Conservation (phyloP, 2,329 filamentous ascomycete species). For the Epichloe baconii region DNA sequence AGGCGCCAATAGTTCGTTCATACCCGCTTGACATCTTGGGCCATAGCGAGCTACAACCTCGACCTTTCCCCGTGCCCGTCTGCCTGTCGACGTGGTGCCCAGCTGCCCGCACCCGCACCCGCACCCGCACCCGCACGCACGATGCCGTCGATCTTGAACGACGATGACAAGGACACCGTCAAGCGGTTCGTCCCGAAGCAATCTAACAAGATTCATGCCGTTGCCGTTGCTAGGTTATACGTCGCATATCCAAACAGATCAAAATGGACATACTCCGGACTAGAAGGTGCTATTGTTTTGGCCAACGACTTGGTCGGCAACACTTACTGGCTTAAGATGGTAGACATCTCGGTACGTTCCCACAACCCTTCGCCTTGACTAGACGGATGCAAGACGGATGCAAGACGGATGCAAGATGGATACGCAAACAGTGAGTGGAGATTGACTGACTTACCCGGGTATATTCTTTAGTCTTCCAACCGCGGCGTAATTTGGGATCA, state of each 20-base stretch:
- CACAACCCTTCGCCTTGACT: not conserved
- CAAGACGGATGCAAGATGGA: no score
- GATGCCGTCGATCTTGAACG: slow-evolving; percentile 61
- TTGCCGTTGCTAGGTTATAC: slow-evolving; percentile 86
- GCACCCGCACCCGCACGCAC: not conserved
- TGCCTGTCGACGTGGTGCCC: no score
- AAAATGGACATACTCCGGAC: slow-evolving; percentile 86
- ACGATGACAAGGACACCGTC: slow-evolving; percentile 92
- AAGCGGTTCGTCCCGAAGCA: slow-evolving; percentile 88
- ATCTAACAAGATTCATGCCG: slow-evolving; percentile 93
- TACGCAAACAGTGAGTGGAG: no score
- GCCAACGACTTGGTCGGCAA: slow-evolving; percentile 90
- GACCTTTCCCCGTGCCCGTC: not conserved
- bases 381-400: no score
- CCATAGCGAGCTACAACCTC: not conserved
- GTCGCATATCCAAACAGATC: slow-evolving; percentile 76
- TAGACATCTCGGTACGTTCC: slow-evolving; percentile 70
- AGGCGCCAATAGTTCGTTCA: not conserved
- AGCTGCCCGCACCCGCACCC: not conserved
- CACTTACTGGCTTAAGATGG: slow-evolving; percentile 95
- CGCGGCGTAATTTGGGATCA: slow-evolving; percentile 93
- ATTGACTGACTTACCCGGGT: slow-evolving; percentile 5
- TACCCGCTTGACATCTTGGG: not conserved
- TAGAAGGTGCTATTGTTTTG: slow-evolving; percentile 84
- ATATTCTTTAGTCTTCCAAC: slow-evolving; percentile 45